A percentile compares a stretch with the other conserved stretches of the same genome.
phyloP scores from a whole-genome alignment of 2,329 filamentous ascomycete species.

The Bipolaris bicolor region DNA sequence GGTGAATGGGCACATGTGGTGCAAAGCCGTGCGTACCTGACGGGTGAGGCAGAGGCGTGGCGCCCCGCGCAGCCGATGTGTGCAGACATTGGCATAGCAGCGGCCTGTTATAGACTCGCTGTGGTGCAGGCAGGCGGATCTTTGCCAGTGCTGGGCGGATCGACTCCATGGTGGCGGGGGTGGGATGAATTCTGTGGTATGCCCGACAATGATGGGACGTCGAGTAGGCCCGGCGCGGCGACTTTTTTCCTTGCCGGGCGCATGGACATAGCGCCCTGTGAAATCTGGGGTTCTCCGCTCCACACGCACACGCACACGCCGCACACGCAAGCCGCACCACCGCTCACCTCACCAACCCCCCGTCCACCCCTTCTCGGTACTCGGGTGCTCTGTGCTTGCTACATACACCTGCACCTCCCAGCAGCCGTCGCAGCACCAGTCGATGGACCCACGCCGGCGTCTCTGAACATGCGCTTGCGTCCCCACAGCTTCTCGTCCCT shows the following conservation, averaged over 20 bases:
- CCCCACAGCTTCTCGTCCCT: slow-evolving; percentile 19
- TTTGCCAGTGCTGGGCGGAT: slow-evolving; percentile 37
- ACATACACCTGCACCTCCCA: too few relatives aligned
- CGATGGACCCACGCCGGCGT: slow-evolving; percentile 13
- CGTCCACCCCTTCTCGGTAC: background rate
- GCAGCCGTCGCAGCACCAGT: slow-evolving; percentile 12
- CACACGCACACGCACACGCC: slow-evolving; percentile 6
- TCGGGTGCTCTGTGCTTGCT: background rate
- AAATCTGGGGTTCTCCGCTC: slow-evolving; percentile 21
- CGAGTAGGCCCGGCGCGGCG: slow-evolving; percentile 4
- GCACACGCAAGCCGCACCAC: background rate
- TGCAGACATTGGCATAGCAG: slow-evolving; percentile 50
- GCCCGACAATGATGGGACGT: background rate
- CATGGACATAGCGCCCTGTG: slow-evolving; percentile 2
- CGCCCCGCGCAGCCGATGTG: slow-evolving; percentile 52
- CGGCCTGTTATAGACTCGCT: slow-evolving; percentile 21
- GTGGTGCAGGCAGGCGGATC: slow-evolving; percentile 26
- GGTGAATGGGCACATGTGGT: background rate
- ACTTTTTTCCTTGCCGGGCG: slow-evolving; percentile 5
- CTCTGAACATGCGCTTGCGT: slow-evolving; percentile 31
- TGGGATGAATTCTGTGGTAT: background rate
- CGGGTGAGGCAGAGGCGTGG: slow-evolving; percentile 62
- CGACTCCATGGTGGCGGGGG: slow-evolving; percentile 32
- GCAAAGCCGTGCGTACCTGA: slow-evolving; percentile 39
- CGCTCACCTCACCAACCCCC: background rate